A percentile compares a stretch with the other conserved stretches of the same genome.
Evolutionary conservation across 345 rosid genomes (phyloP).

Genomic region (Murraya paniculata): DNA sequence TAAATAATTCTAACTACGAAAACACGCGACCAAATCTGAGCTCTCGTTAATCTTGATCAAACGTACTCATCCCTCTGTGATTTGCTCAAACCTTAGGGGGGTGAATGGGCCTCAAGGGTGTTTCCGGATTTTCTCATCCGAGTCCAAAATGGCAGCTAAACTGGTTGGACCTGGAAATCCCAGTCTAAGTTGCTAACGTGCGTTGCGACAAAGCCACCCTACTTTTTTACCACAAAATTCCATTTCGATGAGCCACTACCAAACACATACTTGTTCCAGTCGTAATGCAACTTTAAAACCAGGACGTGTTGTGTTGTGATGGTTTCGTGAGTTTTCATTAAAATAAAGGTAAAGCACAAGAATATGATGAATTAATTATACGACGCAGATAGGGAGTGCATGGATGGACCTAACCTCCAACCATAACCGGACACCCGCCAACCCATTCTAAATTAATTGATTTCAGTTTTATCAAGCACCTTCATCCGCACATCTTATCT

Average conservation of each 20-base stretch:
- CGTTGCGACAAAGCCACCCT: neutral
- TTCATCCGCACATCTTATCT: neutral
- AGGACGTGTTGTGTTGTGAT: neutral
- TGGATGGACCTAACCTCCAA: neutral
- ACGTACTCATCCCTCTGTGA: too few species aligned
- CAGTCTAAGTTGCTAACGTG: neutral
- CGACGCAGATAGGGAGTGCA: too few species aligned
- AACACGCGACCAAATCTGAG: too few species aligned
- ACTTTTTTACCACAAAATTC: neutral
- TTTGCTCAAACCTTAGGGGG: too few species aligned
- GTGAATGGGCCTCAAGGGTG: too few species aligned
- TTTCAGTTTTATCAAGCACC: neutral
- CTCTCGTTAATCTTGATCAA: too few species aligned
- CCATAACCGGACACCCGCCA: neutral
- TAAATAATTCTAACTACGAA: too few species aligned
- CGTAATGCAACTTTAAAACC: too few species aligned
- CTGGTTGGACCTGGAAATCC: neutral
- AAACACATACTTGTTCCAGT: too few species aligned
- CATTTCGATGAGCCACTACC: too few species aligned
- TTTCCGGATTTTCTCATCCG: neutral
- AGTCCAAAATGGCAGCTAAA: neutral
- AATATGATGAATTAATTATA: too few species aligned
- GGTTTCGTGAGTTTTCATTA: neutral
- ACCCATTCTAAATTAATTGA: neutral
- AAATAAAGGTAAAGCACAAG: neutral